Conservation (phyloP, 495 filamentous ascomycete species). For the Daldinia concentrica region DNA sequence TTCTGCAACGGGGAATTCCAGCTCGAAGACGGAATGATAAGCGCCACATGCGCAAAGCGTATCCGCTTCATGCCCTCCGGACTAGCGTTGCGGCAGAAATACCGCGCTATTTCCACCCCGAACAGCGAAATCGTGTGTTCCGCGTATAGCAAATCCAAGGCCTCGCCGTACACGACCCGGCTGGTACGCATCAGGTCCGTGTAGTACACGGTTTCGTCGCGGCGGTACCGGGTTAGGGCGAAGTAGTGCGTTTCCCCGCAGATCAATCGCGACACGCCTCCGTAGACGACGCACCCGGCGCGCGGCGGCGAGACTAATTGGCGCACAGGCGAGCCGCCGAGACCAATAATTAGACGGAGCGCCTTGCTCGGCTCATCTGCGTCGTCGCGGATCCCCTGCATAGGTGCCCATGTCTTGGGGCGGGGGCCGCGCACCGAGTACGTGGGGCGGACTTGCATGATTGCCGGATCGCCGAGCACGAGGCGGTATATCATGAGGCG, state of each 20-base stretch:
- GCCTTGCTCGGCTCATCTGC: slow-evolving; percentile 21
- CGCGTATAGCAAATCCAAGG: slow-evolving; percentile 26
- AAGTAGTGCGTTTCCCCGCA: slow-evolving; percentile 18
- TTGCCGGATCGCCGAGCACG: slow-evolving; percentile 1
- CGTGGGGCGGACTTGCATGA: slow-evolving; percentile 6
- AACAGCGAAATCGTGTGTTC: slow-evolving; percentile 36
- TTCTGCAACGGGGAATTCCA: slow-evolving; percentile 18
- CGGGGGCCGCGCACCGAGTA: slow-evolving; percentile 22
- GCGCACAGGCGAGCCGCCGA: slow-evolving; percentile 22
- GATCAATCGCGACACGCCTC: slow-evolving; percentile 12
- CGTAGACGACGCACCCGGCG: slow-evolving; percentile 20
- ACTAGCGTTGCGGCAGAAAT: slow-evolving; percentile 32
- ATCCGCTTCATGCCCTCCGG: slow-evolving; percentile 33
- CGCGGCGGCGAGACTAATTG: slow-evolving; percentile 17
- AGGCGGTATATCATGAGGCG: slow-evolving; percentile 31
- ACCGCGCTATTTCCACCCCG: slow-evolving; percentile 31
- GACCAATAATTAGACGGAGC: slow-evolving; percentile 13
- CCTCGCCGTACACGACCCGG: slow-evolving; percentile 24
- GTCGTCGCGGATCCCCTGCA: slow-evolving; percentile 34
- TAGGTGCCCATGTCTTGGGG: slow-evolving; percentile 6
- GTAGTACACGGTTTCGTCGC: background rate
- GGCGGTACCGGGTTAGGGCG: background rate
- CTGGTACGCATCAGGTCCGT: slow-evolving; percentile 25
- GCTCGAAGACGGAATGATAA: slow-evolving; percentile 5
- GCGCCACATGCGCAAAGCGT: slow-evolving; percentile 29